Evolutionary conservation across 2,329 filamentous ascomycete species (phyloP).

Genomic region (Beauveria scarabaeidicola): DNA sequence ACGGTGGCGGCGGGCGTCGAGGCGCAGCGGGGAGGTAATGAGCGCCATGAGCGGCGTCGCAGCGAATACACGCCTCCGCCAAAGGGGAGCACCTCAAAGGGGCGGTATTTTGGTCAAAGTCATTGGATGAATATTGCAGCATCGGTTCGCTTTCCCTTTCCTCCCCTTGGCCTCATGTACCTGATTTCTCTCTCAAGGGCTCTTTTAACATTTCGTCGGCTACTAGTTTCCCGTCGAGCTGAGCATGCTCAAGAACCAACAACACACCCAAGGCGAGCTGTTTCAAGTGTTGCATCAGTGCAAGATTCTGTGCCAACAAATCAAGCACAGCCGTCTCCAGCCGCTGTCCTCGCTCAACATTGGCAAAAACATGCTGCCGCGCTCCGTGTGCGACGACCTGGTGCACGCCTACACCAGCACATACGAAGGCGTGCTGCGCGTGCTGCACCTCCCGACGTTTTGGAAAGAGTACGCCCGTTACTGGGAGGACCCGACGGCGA

Average conservation of each 20-base stretch:
- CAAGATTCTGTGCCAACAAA: constrained; percentile 31
- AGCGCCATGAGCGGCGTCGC: background rate
- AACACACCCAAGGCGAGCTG: constrained; percentile 22
- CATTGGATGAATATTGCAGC: constrained; percentile 41
- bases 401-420: constrained; percentile 46
- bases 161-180: background rate
- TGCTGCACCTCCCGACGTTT: constrained; percentile 51
- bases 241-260: constrained; percentile 18
- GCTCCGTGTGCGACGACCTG: constrained; percentile 39
- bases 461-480: constrained; percentile 42
- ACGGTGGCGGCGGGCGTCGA: background rate
- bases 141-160: constrained; percentile 23
- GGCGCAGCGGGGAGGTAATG: background rate
- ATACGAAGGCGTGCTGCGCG: constrained; percentile 47
- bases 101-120: constrained; percentile 38
- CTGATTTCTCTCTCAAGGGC: background rate
- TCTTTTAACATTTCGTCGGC: background rate
- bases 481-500: constrained; percentile 34
- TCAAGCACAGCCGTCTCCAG: constrained; percentile 33
- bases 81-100: constrained; percentile 33
- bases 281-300: constrained; percentile 27
- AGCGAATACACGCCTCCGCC: constrained; percentile 13
- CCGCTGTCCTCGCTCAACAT: constrained; percentile 27
- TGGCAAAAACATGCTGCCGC: constrained; percentile 30
- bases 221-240: constrained; percentile 24